phyloP scores from a whole-genome alignment of 176 grass and related monocot species.

The Phyllostachys edulis region DNA sequence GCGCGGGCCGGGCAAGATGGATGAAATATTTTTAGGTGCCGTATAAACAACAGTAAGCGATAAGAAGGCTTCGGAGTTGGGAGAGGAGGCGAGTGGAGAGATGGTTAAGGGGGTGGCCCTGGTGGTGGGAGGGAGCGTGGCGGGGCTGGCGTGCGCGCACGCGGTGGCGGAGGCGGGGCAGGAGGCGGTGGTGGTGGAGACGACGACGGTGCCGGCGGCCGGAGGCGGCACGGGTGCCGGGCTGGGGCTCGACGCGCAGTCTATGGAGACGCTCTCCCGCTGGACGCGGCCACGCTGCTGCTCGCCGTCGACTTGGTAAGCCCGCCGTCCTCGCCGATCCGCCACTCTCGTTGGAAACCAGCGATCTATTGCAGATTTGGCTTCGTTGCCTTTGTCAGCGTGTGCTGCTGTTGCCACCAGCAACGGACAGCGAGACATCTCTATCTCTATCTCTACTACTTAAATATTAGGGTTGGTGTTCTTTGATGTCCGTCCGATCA shows the following conservation, averaged over 20 bases:
- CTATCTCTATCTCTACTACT: too few species aligned
- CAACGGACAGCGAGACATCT: slow-evolving; percentile 52
- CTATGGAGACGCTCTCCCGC: slow-evolving; percentile 55
- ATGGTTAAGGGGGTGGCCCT: slow-evolving; percentile 54
- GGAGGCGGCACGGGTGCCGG: slow-evolving; percentile 64
- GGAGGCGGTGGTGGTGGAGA: slow-evolving; percentile 75
- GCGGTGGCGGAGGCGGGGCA: slow-evolving; percentile 59
- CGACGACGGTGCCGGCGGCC: slow-evolving; percentile 49
- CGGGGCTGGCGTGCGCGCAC: slow-evolving; percentile 77
- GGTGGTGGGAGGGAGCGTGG: slow-evolving; percentile 82
- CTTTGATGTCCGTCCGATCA: too few species aligned
- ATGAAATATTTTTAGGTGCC: not conserved
- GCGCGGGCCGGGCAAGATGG: not conserved
- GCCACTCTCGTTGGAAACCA: not conserved
- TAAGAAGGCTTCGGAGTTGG: not conserved
- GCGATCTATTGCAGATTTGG: not conserved
- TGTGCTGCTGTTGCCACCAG: not conserved
- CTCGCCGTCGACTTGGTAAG: slow-evolving; percentile 74
- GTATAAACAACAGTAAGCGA: slow-evolving; percentile 18
- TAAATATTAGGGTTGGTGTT: too few species aligned
- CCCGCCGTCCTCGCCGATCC: not conserved
- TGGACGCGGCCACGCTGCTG: slow-evolving; percentile 54
- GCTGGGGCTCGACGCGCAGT: slow-evolving; percentile 69
- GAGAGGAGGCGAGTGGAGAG: not conserved
- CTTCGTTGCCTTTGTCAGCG: not conserved